phyloP scores from a whole-genome alignment of 495 filamentous ascomycete genomes.

The Penicillium angulare region DNA sequence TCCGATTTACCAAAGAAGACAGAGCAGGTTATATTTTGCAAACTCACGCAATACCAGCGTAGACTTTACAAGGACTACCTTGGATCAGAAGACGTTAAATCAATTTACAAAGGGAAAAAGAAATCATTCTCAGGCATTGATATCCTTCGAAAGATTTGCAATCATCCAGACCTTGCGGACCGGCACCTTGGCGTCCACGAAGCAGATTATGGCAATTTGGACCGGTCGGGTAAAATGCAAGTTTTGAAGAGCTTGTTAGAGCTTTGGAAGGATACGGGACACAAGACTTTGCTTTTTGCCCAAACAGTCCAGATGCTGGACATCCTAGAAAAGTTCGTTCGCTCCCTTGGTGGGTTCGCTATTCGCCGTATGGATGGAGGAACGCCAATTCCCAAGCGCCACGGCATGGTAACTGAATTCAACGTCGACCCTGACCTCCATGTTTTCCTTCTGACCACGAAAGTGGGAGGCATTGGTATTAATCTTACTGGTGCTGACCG shows the following conservation, averaged over 20 bases:
- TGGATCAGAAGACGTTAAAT: conserved; percentile 74
- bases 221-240: conserved; percentile 91
- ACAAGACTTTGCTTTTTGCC: conserved; percentile 88
- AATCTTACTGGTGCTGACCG: conserved; percentile 94
- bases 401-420: conserved; percentile 85
- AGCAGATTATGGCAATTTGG: conserved; percentile 64
- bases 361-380: conserved; percentile 92
- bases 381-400: conserved; percentile 78
- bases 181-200: conserved; percentile 59
- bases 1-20: conserved; percentile 91
- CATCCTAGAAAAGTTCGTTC: conserved; percentile 80
- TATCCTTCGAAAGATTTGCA: conserved; percentile 92
- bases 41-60: conserved; percentile 73
- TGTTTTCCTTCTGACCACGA: conserved; percentile 90
- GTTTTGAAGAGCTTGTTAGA: conserved; percentile 80
- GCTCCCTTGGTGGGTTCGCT: conserved; percentile 61
- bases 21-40: conserved; percentile 94
- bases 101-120: conserved; percentile 69
- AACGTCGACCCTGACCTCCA: conserved; percentile 76
- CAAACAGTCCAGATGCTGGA: conserved; percentile 92
- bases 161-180: conserved; percentile 86
- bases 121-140: conserved; percentile 87
- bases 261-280: conserved; percentile 80
- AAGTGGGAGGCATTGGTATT: conserved; percentile 89
- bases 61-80: conserved; percentile 77